Percentiles rank a stretch among this genome's conserved stretches.
phyloP scores from a whole-genome alignment of 371 early-diverging fungal species.

The Rhizopus sp. region DNA sequence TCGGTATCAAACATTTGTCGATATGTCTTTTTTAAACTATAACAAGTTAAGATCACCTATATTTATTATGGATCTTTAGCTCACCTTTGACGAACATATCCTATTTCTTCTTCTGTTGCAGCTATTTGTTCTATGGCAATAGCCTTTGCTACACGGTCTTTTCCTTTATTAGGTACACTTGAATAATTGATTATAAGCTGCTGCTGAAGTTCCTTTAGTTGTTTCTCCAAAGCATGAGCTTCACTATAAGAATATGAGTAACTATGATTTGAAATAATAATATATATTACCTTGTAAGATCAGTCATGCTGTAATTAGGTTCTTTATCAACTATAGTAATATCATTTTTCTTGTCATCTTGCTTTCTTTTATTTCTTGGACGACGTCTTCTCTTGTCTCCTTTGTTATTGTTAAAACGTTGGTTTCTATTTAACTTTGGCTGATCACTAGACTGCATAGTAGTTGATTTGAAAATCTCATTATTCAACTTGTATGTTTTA shows the following conservation, averaged over 20 bases:
- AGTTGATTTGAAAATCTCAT: conserved; percentile 3
- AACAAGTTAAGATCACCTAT: not conserved
- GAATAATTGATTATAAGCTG: conserved; percentile 44
- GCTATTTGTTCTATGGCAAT: conserved; percentile 41
- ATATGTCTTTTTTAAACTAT: conserved; percentile 41
- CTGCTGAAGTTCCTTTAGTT: conserved; percentile 42
- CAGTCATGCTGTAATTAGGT: conserved; percentile 19
- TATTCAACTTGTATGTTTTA: not conserved
- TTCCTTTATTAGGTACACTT: conserved; percentile 38
- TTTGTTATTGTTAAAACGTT: not conserved
- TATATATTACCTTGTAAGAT: conserved; percentile 29
- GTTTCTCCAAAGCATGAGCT: conserved; percentile 52
- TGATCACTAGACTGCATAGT: conserved; percentile 2
- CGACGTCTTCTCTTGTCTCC: conserved; percentile 12
- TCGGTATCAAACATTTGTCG: conserved; percentile 33
- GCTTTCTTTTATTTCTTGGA: conserved; percentile 26
- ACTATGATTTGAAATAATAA: not conserved
- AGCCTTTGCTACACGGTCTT: conserved; percentile 34
- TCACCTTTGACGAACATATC: conserved; percentile 50
- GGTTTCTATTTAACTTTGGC: conserved; percentile 7
- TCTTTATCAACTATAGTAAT: conserved; percentile 2
- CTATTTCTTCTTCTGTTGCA: conserved; percentile 51
- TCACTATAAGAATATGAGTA: conserved; percentile 22
- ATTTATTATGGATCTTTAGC: not conserved
- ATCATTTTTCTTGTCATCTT: conserved; percentile 11